Percentiles rank a stretch among this genome's conserved stretches.
phyloP scores from a whole-genome alignment of 805 yeast species.

The Cyberlindnera xylosilytica region DNA sequence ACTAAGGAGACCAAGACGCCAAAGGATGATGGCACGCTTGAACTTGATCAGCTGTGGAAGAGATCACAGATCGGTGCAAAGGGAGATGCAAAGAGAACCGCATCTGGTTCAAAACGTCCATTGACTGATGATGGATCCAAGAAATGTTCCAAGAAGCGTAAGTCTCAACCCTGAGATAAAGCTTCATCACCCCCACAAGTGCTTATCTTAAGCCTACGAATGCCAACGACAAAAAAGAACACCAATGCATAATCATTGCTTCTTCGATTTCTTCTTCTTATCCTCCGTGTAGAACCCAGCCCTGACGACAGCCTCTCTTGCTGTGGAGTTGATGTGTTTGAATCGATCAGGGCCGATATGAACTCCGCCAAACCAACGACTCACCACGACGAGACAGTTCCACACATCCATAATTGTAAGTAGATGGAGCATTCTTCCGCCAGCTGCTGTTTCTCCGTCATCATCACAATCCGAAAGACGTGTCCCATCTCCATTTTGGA shows the following conservation, averaged over 20 bases:
- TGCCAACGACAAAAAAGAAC: neutral
- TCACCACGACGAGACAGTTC: conserved; percentile 74
- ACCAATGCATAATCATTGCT: conserved; percentile 25
- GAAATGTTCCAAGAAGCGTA: conserved; percentile 20
- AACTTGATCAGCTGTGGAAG: conserved; percentile 26
- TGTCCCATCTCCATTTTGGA: conserved; percentile 48
- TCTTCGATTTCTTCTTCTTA: conserved; percentile 23
- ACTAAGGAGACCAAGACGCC: conserved; percentile 4
- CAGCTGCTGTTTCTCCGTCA: conserved; percentile 97
- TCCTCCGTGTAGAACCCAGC: conserved; percentile 47
- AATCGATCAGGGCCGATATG: conserved; percentile 93
- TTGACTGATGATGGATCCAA: conserved; percentile 14
- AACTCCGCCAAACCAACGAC: conserved; percentile 91
- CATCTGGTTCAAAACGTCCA: conserved; percentile 13
- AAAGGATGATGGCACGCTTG: conserved; percentile 6
- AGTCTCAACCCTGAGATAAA: conserved; percentile 12
- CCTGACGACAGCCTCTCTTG: conserved; percentile 75
- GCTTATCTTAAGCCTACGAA: neutral
- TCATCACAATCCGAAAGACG: conserved; percentile 86
- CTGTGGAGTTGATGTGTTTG: conserved; percentile 86
- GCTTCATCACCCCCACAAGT: too few relatives aligned
- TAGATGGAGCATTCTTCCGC: conserved; percentile 78
- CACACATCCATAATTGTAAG: conserved; percentile 71
- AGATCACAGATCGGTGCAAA: conserved; percentile 19
- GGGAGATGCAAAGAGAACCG: conserved; percentile 6